Conservation (phyloP, 495 filamentous ascomycete genomes). For the Astrocystis sublimbata region DNA sequence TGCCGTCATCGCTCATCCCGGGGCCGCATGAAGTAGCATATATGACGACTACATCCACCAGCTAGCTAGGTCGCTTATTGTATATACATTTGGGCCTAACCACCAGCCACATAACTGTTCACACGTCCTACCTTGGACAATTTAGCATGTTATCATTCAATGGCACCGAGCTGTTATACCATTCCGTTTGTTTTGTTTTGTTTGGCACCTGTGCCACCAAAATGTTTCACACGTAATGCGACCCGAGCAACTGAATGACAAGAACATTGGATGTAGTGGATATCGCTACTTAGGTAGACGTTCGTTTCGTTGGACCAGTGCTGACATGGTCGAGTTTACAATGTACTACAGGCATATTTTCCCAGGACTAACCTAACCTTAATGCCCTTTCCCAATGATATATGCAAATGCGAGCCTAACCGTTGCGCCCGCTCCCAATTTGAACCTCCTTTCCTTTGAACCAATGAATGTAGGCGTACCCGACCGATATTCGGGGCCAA, state of each 20-base stretch:
- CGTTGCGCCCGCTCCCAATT: constrained; percentile 3
- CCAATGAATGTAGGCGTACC: background rate
- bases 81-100: too few species aligned
- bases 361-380: background rate
- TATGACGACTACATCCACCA: too few species aligned
- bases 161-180: too few species aligned
- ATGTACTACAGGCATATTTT: background rate
- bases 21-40: too few species aligned
- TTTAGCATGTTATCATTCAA: too few species aligned
- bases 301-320: background rate
- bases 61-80: too few species aligned
- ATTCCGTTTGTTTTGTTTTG: too few species aligned
- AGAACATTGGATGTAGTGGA: background rate
- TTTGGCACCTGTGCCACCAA: too few species aligned
- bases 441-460: background rate
- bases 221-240: background rate
- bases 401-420: background rate
- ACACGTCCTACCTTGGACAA: too few species aligned
- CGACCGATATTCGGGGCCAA: background rate
- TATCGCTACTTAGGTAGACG: background rate
- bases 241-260: background rate
- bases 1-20: too few species aligned
- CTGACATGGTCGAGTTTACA: background rate
- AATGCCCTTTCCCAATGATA: background rate
- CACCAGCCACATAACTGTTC: too few species aligned